Evolutionary conservation across 495 filamentous ascomycete genomes (phyloP), one percentile per base, ranked within the genome.

Genomic region (Lichina pygmaea): DNA sequence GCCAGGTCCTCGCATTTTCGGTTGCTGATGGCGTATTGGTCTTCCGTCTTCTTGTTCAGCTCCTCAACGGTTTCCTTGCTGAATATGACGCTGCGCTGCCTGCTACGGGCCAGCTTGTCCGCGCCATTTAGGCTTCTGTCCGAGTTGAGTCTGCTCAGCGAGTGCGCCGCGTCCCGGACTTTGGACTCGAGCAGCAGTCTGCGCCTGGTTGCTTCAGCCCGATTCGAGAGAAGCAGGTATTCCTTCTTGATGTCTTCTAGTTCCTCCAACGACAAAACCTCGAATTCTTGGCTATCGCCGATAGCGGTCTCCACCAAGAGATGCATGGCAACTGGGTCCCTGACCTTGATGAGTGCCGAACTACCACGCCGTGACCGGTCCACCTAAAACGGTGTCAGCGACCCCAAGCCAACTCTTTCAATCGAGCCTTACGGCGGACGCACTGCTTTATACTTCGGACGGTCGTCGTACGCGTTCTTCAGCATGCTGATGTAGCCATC

Each of bases 221-320:
- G 76, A 51, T 67, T 70, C 31, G 67, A 66, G 31, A 95, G 59
- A 10, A 72, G 60, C 38, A 70, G 64, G 43, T 74, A 66, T 60
- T 92, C 81, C 56, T 81, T 91, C 64, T 95, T 97, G 53, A 95
- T 60, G 7, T 71, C 69, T 45, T 97, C 89, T 16, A 93, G 75
- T 55, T 93, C 85, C 53, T 91, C 85, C 41, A 83, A 75, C 0
- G 86, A 84, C 13, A 95, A 63, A 9, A 97, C 71, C 55, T 89
- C 78, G 57, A 72, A 95, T 48, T 72, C 60, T 52, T 72, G 72
- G 57, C 82, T 86, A 58, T 97, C 89, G 39, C 72, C 71, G 49
- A 94, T 73, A 8, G 89, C 89, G 31, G 83, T 94, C 60, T 94
- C 86, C 50, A 86, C 86, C 45, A 97, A 66, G 12, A 97, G 64